Evolutionary conservation across 2,329 filamentous ascomycete species (phyloP).

Genomic region (Stachybotrys echinatus): DNA sequence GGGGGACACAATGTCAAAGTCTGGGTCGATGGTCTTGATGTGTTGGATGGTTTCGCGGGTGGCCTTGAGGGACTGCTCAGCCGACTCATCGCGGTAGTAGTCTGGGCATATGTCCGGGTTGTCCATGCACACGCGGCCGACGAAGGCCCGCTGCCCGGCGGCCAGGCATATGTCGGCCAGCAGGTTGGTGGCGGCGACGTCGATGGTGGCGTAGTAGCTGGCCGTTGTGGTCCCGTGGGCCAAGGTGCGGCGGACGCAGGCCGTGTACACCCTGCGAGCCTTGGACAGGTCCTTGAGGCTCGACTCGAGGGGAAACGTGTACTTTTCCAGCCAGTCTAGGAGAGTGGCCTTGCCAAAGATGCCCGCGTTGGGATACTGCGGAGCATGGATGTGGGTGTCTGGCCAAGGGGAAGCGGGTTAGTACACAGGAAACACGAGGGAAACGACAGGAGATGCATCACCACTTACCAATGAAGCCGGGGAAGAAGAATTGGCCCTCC

Average conservation of each 20-base stretch:
- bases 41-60: conserved; percentile 60
- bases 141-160: conserved; percentile 80
- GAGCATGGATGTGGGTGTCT: conserved; percentile 95
- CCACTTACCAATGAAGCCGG: conserved; percentile 67
- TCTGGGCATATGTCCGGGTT: conserved; percentile 57
- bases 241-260: conserved; percentile 74
- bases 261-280: conserved; percentile 68
- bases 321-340: conserved; percentile 86
- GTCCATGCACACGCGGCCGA: conserved; percentile 97
- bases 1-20: conserved; percentile 60
- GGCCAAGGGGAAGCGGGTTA: too few species aligned
- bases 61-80: conserved; percentile 49
- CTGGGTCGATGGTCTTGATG: conserved; percentile 62
- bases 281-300: conserved; percentile 60
- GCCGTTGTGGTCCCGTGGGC: conserved; percentile 89
- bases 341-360: conserved; percentile 93
- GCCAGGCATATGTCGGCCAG: conserved; percentile 78
- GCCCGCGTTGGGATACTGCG: conserved; percentile 90
- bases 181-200: conserved; percentile 84
- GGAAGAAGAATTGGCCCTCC: conserved; percentile 71
- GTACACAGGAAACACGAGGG: too few species aligned
- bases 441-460: not conserved
- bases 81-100: conserved; percentile 72
- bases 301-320: conserved; percentile 90
- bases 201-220: conserved; percentile 89